Evolutionary conservation across 2,329 filamentous ascomycete species (phyloP), one percentile per base, ranked within the genome.

Genomic region (Penicillium sp.): DNA sequence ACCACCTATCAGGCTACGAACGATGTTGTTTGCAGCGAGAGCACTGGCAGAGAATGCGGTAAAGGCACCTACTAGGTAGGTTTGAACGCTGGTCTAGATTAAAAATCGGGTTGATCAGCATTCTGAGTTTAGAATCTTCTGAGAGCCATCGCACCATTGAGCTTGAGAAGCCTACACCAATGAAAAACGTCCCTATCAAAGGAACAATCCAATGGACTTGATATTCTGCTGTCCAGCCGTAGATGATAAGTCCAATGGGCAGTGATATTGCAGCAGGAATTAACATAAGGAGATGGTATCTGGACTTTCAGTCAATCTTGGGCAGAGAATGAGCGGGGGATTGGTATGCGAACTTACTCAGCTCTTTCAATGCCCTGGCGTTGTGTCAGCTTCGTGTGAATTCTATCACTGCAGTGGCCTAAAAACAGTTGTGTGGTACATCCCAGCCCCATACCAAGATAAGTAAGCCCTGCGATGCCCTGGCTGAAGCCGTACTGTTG

Each of bases 251-350:
- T 3, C 73, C 72, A 3, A 71, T 53, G 0, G 77, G 76, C 0
- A 76, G 68, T 1, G 80, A 41, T 1, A 80, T 39, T 0, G 74
- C 74, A 0, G 75, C 76, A 0, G 73, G 68, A 11, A 82, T 62
- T 63, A 77, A 75, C 27, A 80, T 65, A 0, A 79, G 78, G 1
- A 82, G 68, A n/a, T 80, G 77, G 52, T 75, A 77, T 55, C 39
- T 41, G 7, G 6, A 3, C 3, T 10, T 27, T 13, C 3, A 39
- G 6, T 39, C 14, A 39, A 25, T 5, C 29, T 29, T 27, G 8
- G 7, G 29, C 7, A 18, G 8, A 18, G 11, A 5, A n/a, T 14
- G 14, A n/a, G 14, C 9, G 4, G 2, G 12, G 4, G 4, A 11
- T 14, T 14, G 8, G 38, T 14, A 8, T n/a, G 28, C 12, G 8